These are phyloP conservation scores for Pythium sp. DNA, from an alignment of 352 stramenopile genomes.

Conservation along the genomic window DNA sequence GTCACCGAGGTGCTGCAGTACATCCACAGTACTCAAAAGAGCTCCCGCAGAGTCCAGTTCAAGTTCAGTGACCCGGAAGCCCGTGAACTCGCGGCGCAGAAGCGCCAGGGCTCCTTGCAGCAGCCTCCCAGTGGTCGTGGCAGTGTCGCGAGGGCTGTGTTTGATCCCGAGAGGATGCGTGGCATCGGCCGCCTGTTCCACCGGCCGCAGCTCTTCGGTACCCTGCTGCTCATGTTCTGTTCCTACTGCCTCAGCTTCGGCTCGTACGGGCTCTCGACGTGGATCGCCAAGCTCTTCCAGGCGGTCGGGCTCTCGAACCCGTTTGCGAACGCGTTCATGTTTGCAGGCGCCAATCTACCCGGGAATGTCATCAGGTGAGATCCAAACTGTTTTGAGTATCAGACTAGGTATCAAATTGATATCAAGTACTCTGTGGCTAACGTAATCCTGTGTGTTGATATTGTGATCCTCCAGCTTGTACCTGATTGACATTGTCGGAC, in stretches of 20 bases:
- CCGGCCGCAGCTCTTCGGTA: conserved; percentile 34
- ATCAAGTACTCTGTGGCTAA: neutral
- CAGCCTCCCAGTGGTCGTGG: conserved; percentile 22
- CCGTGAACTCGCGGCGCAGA: neutral
- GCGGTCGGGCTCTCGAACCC: conserved; percentile 81
- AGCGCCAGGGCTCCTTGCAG: neutral
- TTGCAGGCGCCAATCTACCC: conserved; percentile 88
- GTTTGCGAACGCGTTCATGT: conserved; percentile 93
- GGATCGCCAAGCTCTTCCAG: conserved; percentile 93
- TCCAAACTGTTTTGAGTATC: neutral
- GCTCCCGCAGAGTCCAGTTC: conserved; percentile 52
- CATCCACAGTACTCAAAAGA: conserved; percentile 56
- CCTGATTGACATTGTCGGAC: conserved; percentile 70
- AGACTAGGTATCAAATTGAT: neutral
- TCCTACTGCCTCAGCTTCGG: conserved; percentile 83
- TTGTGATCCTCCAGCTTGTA: conserved; percentile 37
- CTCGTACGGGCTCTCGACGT: conserved; percentile 91
- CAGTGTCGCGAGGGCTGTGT: conserved; percentile 56
- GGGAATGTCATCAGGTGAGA: conserved; percentile 85
- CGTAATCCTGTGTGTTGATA: neutral
- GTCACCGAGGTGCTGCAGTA: conserved; percentile 59
- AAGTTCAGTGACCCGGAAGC: conserved; percentile 58
- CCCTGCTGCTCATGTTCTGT: conserved; percentile 65
- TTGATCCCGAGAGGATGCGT: conserved; percentile 62
- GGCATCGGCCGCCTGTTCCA: conserved; percentile 51